Base-by-base conservation (phyloP, 768 basidiomycete genomes). In the Coprinopsis cinerea region DNA sequence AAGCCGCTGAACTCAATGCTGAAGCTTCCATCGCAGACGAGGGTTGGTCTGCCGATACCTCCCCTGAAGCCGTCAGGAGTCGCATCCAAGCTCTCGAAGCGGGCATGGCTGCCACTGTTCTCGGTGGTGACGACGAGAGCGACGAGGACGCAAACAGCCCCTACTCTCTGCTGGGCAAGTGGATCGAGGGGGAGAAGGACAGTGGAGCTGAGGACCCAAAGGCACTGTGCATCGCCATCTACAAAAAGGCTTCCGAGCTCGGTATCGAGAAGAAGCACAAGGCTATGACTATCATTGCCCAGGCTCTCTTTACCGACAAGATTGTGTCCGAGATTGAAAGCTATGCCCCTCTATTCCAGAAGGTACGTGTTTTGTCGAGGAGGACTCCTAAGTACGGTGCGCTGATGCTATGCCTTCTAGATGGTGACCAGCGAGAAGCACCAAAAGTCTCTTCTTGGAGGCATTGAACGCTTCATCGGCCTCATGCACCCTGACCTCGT, bases 181-280 rank as follows among this genome's bases (percentile, higher is more conserved):
- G 94, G 95, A 75, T 91, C 50, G 78, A 83, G 59, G 91, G 92
- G 52, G 83, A 84, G 51, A 73, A 73, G 32, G 73, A 67, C 24
- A 66, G 64, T 15, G 71, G n/a, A n/a, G n/a, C 71, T 17, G 69
- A 72, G 3, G 75, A 77, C 52, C 54, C 70, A 32, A 77, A 73
- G 57, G 73, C 75, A 3, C 73, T 77, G 42, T 72, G 82, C 23
- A 73, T 87, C 44, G 81, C 85, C 20, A 79, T 94, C 35, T 92
- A 75, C 72, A 87, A 90, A 68, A 92, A 92, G 71, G 87, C 87
- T 1, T 85, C 94, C 61, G 93, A 95, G 44, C 63, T 93, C 20
- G 91, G 89, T 36, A 85, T 98, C 54, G 92, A 89, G 62, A 93
- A 89, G 74, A 98, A 96, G 68, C 91, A 97, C 75, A 94, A 87